Evolutionary conservation across 306 rosid genomes (phyloP), one percentile per base, ranked within the genome.

Genomic region (Neltuma alba): DNA sequence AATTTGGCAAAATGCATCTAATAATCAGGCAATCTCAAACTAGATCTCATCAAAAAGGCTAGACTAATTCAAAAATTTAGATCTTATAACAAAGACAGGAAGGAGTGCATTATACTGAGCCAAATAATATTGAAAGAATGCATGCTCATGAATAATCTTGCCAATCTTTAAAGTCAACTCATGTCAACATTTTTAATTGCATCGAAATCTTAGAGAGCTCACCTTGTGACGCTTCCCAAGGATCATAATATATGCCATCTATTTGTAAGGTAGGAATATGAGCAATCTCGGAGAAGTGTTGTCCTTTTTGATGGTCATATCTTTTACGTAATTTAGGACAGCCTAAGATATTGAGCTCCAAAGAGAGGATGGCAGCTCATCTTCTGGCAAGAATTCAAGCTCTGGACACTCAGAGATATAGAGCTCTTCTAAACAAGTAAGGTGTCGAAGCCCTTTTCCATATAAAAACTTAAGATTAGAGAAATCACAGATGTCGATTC

Each of bases 301-400:
- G 30, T 31, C 74, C 54, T 21, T 16, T 69, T 10, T 42, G 37
- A 44, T 12, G 13, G 5, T 13, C 36, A 42, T 69, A 69, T 9
- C 57, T 69, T 42, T 27, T 52, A 14, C 14, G 57, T 3, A 69
- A 25, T 41, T 21, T 41, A 42, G 74, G 55, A 9, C 74, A 69
- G 3, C 7, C 3, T 0, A 0, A 2, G 13, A 44, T 44, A 6
- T 14, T 1, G 0, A 69, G 57, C 18, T 25, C 18, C 2, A 25
- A 23, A 69, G 74, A 69, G 74, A 69, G 25, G 57, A 44, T 15
- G 74, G 57, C 38, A 41, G 38, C 38, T 41, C 37, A 6, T 69
- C 74, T 41, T 69, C 74, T 42, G 57, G 57, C 7, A 69, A 69
- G 7, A 57, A 69, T 50, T 69, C 74, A 42, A 44, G 37, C 13